Percentiles rank a stretch among this genome's conserved stretches.
Evolutionary conservation across 257 asterid species (phyloP).

Genomic region (Solanum ahanhuiri): DNA sequence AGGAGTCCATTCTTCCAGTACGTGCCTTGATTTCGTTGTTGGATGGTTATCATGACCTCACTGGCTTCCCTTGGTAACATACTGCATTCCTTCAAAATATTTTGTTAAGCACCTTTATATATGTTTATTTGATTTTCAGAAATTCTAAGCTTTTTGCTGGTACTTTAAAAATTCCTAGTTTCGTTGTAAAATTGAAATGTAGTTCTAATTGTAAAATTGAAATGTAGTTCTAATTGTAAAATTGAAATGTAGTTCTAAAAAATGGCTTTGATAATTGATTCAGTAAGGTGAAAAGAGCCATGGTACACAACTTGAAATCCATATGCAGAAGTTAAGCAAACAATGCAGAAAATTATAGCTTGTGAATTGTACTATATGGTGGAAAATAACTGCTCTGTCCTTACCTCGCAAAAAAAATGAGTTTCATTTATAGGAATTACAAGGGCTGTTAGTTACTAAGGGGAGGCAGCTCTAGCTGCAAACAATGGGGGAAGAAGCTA

Average conservation of each 20-base stretch:
- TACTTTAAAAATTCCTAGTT: neutral
- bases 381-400: neutral
- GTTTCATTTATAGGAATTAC: neutral
- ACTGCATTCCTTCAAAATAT: neutral
- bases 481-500: neutral
- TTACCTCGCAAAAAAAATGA: neutral
- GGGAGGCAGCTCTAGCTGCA: neutral
- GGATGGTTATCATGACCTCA: slow-evolving; percentile 24
- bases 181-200: neutral
- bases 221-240: neutral
- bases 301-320: neutral
- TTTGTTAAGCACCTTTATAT: neutral
- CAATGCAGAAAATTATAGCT: neutral
- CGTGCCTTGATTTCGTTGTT: slow-evolving; percentile 21
- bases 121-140: neutral
- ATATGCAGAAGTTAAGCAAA: neutral
- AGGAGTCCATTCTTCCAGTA: slow-evolving; percentile 21
- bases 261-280: neutral
- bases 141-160: neutral
- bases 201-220: neutral
- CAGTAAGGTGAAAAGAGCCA: neutral
- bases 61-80: slow-evolving; percentile 33
- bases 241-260: neutral
- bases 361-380: neutral
- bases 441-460: neutral